Evolutionary conservation across 2,329 filamentous ascomycete genomes (phyloP).

Genomic region (Lasiodiplodia sp.): DNA sequence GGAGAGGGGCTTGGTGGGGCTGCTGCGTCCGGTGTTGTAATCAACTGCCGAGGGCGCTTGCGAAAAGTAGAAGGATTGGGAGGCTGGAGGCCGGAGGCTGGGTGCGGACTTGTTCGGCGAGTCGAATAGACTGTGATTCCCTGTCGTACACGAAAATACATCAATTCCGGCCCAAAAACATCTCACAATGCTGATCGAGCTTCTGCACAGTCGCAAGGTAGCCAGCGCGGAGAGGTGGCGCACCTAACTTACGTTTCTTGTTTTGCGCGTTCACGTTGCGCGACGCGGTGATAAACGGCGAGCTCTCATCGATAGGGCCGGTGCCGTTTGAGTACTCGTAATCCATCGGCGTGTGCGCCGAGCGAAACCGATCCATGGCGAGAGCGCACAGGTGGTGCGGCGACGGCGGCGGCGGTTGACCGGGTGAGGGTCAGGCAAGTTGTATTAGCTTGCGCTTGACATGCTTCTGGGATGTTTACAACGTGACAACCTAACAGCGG

Average conservation of each 20-base stretch:
- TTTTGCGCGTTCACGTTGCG: conserved; percentile 35
- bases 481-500: background rate
- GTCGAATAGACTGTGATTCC: conserved; percentile 33
- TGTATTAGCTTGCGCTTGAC: conserved; percentile 14
- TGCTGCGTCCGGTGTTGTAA: background rate
- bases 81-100: conserved; percentile 57
- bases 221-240: conserved; percentile 49
- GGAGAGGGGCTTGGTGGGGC: conserved; percentile 38
- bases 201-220: conserved; percentile 44
- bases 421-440: conserved; percentile 26
- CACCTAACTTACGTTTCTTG: conserved; percentile 49
- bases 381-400: conserved; percentile 8
- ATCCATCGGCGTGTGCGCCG: conserved; percentile 57
- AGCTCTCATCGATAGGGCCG: conserved; percentile 55
- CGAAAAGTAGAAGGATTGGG: conserved; percentile 58
- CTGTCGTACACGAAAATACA: conserved; percentile 36
- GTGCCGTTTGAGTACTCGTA: conserved; percentile 59
- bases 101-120: conserved; percentile 32
- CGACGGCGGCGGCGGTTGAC: conserved; percentile 20
- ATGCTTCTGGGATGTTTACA: conserved; percentile 22
- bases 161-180: background rate
- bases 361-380: conserved; percentile 26
- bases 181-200: conserved; percentile 23
- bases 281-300: conserved; percentile 54
- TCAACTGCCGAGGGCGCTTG: conserved; percentile 34